Evolutionary conservation across 2,329 filamentous ascomycete species (phyloP).

Genomic region (Aciculosporium take): DNA sequence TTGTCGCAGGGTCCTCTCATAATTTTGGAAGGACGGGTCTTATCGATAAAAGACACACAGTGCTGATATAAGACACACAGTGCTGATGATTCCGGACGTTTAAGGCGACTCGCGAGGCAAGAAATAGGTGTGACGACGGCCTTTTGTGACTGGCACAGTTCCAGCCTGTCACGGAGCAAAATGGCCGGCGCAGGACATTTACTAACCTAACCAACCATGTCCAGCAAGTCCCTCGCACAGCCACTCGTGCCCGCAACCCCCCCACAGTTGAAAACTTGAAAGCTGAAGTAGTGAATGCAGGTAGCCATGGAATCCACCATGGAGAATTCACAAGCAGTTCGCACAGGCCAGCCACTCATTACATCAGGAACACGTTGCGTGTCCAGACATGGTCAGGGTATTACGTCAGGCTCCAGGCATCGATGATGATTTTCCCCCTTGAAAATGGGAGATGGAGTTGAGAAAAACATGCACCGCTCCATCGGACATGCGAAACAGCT

Average conservation of each 20-base stretch:
- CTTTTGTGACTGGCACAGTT: too few relatives aligned
- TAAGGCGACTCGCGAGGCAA: too few relatives aligned
- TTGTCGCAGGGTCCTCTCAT: background rate
- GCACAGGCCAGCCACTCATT: background rate
- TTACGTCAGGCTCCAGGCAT: background rate
- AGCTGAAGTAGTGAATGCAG: background rate
- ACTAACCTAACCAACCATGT: too few relatives aligned
- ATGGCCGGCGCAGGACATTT: background rate
- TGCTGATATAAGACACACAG: too few relatives aligned
- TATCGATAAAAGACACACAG: slow-evolving; percentile 1
- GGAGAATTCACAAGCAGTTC: background rate
- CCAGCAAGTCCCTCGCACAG: too few relatives aligned
- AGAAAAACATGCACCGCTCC: too few relatives aligned
- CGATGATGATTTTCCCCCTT: background rate
- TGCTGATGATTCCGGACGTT: too few relatives aligned
- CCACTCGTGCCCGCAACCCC: too few relatives aligned
- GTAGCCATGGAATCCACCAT: background rate
- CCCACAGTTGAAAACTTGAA: background rate
- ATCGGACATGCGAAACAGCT: background rate
- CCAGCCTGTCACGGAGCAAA: background rate
- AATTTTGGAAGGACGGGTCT: background rate
- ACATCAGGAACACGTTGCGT: slow-evolving; percentile 4
- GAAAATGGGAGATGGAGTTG: background rate
- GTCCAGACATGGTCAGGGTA: background rate
- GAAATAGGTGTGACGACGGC: too few relatives aligned